Evolutionary conservation across 2,329 filamentous ascomycete genomes (phyloP), one percentile per base, ranked within the genome.

Genomic region (Aspergillus alliaceus): DNA sequence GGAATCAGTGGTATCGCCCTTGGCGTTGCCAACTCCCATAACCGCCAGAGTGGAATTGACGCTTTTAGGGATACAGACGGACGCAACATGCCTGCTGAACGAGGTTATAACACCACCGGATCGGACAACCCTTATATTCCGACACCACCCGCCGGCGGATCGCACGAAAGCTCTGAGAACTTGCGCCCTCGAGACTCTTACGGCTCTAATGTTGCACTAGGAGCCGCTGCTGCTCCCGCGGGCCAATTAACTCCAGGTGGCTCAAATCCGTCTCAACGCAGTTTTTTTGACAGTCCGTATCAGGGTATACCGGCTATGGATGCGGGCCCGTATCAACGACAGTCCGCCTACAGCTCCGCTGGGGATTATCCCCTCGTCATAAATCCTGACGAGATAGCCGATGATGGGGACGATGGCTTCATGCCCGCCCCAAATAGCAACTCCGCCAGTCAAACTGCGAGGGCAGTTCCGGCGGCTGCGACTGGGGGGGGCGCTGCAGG

Each of bases 381-480:
- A 58, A 87, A 96, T 70, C 91, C 92, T 2, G 86, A 90, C 67
- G 86, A 88, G 14, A 93, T 96, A 62, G 84, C 84, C 22, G 93
- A 96, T 71, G 93, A 97, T 69, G 91, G 90, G 27, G 93, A 96
- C 67, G 93, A 96, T 70, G 91, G 89, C 1, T 82, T 95, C 51
- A 81, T 87, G 84, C 64, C 69, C 27, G 40, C 24, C 67, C 75
- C 72, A 2, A 59, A 53, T 51, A 37, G 51, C 1, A 59, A 56
- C 35, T 59, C 57, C 2, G 37, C 34, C 2, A 59, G 54, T 15
- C 40, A 18, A 24, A 60, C 39, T 49, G 46, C 24, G 40, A 53
- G 46, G 8, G 53, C 63, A 2, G 64, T 57, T 80, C 71, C 81
- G 83, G 71, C 69, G 54, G 77, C 75, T 25, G 77, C 78, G 49